These are phyloP conservation scores for Isabelozyma rhagii DNA, from an alignment of 805 yeast genomes.

Conservation along the genomic window DNA sequence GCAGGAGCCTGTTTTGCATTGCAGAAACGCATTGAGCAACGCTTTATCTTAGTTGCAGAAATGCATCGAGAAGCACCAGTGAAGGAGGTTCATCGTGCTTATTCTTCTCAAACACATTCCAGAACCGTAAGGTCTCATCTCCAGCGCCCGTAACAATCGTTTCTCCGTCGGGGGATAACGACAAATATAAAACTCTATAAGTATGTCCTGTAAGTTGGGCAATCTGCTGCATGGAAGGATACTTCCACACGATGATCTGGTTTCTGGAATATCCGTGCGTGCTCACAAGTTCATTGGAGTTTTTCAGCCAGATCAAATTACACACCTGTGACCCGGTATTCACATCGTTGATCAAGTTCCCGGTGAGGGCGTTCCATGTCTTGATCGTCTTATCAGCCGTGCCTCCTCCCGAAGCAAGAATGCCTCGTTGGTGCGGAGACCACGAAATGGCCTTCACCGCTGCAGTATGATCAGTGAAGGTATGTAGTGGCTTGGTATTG, in stretches of 20 bases:
- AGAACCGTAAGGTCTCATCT: slow-evolving; percentile 91
- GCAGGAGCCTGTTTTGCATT: too few species aligned
- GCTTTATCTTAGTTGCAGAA: slow-evolving; percentile 49
- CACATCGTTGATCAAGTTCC: slow-evolving; percentile 68
- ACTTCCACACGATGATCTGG: slow-evolving; percentile 92
- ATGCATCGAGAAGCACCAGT: slow-evolving; percentile 68
- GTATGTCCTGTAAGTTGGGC: slow-evolving; percentile 95
- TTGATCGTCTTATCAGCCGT: slow-evolving; percentile 89
- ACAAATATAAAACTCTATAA: slow-evolving; percentile 81
- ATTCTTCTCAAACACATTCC: slow-evolving; percentile 89
- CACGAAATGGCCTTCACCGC: slow-evolving; percentile 97
- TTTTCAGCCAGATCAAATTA: slow-evolving; percentile 88
- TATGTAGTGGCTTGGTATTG: slow-evolving; percentile 63
- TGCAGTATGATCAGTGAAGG: slow-evolving; percentile 80
- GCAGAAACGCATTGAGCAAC: too few species aligned
- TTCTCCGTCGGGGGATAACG: slow-evolving; percentile 93
- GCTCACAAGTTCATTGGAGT: slow-evolving; percentile 87
- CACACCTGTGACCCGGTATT: slow-evolving; percentile 97
- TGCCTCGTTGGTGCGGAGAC: slow-evolving; percentile 96
- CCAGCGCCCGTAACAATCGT: slow-evolving; percentile 98
- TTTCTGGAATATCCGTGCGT: slow-evolving; percentile 93
- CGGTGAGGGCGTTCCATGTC: slow-evolving; percentile 88
- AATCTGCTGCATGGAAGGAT: slow-evolving; percentile 86
- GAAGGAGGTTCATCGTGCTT: slow-evolving; percentile 56
- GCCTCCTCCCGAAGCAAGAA: slow-evolving; percentile 95